Conservation (phyloP, 2,329 filamentous ascomycete species). For the Alternaria brassicae region DNA sequence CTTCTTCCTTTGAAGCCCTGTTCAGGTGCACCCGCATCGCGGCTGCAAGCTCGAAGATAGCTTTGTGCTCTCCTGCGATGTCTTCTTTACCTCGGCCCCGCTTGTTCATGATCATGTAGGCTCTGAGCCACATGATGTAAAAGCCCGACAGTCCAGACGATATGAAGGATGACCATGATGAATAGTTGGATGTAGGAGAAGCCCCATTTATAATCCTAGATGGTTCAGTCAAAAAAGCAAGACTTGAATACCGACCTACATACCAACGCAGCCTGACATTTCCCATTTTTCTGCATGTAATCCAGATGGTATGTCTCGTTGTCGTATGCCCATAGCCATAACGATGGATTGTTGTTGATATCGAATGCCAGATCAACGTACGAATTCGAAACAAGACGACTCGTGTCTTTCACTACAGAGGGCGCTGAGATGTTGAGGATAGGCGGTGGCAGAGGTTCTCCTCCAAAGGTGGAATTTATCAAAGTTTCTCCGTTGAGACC, state of each 20-base stretch:
- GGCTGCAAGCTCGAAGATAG: slow-evolving; percentile 29
- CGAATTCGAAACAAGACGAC: neutral
- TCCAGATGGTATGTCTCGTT: slow-evolving; percentile 8
- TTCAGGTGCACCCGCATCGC: slow-evolving; percentile 22
- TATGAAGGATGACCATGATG: slow-evolving; percentile 17
- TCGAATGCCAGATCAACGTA: neutral
- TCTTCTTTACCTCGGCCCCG: slow-evolving; percentile 3
- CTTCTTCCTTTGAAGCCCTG: neutral
- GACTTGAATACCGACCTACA: neutral
- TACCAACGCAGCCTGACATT: slow-evolving; percentile 20
- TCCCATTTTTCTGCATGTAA: slow-evolving; percentile 10
- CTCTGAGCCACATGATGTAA: slow-evolving; percentile 24
- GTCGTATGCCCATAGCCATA: slow-evolving; percentile 2
- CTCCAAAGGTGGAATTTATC: slow-evolving; percentile 11
- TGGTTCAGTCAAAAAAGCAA: neutral
- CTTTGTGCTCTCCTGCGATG: slow-evolving; percentile 28
- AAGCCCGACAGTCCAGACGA: slow-evolving; percentile 28
- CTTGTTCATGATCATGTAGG: slow-evolving; percentile 11
- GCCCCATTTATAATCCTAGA: slow-evolving; percentile 33
- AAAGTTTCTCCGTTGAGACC: neutral
- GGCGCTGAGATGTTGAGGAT: slow-evolving; percentile 17
- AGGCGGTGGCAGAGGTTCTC: neutral
- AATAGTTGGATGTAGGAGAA: slow-evolving; percentile 34
- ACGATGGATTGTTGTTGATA: neutral
- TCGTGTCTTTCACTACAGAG: neutral